These are phyloP conservation scores for Rugosomyces carneus DNA, from an alignment of 1,284 basidiomycete genomes.

Conservation along the genomic window DNA sequence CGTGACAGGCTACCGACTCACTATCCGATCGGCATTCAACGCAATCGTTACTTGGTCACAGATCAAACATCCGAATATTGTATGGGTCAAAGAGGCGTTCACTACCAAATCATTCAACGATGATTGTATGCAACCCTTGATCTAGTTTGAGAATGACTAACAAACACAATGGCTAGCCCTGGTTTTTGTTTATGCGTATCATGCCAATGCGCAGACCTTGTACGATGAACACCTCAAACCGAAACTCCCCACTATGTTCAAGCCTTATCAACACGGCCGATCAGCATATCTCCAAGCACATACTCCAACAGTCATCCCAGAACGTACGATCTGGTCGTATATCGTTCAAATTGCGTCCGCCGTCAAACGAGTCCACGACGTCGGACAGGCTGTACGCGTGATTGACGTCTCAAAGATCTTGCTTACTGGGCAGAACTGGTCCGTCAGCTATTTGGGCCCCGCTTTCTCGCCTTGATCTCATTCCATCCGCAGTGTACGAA, in stretches of 20 bases:
- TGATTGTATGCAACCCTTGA: constrained; percentile 59
- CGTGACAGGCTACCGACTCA: constrained; percentile 72
- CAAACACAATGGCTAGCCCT: constrained; percentile 53
- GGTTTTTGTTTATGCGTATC: constrained; percentile 89
- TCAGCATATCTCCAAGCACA: constrained; percentile 30
- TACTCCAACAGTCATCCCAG: constrained; percentile 45
- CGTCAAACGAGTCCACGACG: constrained; percentile 81
- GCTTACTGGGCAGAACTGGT: constrained; percentile 87
- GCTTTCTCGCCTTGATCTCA: not conserved
- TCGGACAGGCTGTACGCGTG: constrained; percentile 77
- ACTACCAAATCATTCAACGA: constrained; percentile 93
- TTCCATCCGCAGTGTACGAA: constrained; percentile 50
- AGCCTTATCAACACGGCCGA: constrained; percentile 36
- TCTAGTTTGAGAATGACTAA: not conserved
- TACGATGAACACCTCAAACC: constrained; percentile 63
- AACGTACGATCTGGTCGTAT: constrained; percentile 92
- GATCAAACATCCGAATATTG: constrained; percentile 84
- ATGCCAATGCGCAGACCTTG: constrained; percentile 82
- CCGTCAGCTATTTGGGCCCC: constrained; percentile 13
- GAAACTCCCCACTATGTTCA: constrained; percentile 32
- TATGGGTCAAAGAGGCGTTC: constrained; percentile 88
- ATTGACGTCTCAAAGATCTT: constrained; percentile 88
- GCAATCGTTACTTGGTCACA: constrained; percentile 86
- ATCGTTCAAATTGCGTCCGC: constrained; percentile 87
- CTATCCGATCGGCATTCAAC: constrained; percentile 76